A percentile compares a stretch with the other conserved stretches of the same genome.
phyloP scores from a whole-genome alignment of 345 rosid genomes.

The Populus pruinosa region DNA sequence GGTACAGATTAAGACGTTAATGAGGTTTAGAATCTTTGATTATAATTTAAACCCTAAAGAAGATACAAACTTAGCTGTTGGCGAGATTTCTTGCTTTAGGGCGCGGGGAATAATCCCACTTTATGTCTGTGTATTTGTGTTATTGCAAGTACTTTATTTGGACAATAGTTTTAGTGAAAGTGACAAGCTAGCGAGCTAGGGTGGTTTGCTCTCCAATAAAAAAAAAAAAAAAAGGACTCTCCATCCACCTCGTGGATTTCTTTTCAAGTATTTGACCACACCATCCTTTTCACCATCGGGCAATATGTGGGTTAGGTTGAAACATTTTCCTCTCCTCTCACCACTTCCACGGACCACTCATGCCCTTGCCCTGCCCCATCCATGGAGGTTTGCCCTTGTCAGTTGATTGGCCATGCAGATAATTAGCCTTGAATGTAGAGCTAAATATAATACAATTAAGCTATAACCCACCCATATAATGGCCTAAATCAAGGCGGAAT shows the following conservation, averaged over 20 bases:
- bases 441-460: conserved; percentile 14
- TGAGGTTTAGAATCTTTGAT: conserved; percentile 40
- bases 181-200: conserved; percentile 9
- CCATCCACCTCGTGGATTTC: background rate
- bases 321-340: background rate
- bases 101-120: conserved; percentile 26
- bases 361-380: background rate
- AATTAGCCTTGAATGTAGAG: conserved; percentile 12
- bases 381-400: background rate
- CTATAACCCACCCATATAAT: conserved; percentile 20
- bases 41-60: conserved; percentile 19
- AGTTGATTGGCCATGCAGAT: background rate
- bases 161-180: conserved; percentile 33
- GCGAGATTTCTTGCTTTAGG: conserved; percentile 34
- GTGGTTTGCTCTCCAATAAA: conserved; percentile 32
- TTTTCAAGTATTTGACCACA: conserved; percentile 28
- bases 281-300: conserved; percentile 4
- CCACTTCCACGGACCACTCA: background rate
- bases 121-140: conserved; percentile 15
- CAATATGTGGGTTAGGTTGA: background rate
- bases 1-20: conserved; percentile 25
- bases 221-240: conserved; percentile 2
- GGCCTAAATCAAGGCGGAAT: conserved; percentile 56
- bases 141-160: background rate
- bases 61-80: conserved; percentile 41